Percentiles rank a stretch among this genome's conserved stretches.
These are phyloP conservation scores for Trametes sanguinea DNA, from an alignment of 768 basidiomycete genomes.

Conservation along the genomic window DNA sequence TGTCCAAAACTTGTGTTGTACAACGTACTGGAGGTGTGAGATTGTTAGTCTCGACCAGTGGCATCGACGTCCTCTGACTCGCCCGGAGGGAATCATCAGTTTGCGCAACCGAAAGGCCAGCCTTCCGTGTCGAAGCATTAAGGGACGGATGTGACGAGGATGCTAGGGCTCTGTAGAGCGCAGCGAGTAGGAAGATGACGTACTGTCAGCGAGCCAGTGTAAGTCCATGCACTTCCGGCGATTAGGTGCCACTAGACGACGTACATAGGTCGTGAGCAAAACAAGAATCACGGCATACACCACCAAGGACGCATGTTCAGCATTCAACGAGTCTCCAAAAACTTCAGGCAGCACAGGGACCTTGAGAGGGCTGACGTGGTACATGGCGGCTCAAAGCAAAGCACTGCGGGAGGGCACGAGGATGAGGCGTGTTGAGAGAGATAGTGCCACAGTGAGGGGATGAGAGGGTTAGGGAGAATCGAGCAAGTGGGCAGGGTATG, in stretches of 20 bases:
- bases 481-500: too few relatives aligned
- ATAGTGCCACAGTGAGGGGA: not conserved
- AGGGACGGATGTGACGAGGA: not conserved
- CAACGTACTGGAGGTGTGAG: too few relatives aligned
- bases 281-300: not conserved
- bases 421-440: not conserved
- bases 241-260: not conserved
- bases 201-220: not conserved
- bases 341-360: not conserved
- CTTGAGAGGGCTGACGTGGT: not conserved
- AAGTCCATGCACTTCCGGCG: too few relatives aligned
- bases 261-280: constrained; percentile 11
- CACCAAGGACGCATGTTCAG: not conserved
- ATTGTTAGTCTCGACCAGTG: too few relatives aligned
- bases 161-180: constrained; percentile 5
- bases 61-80: too few relatives aligned
- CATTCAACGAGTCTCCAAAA: not conserved
- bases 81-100: too few relatives aligned
- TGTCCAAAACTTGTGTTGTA: too few relatives aligned
- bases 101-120: too few relatives aligned
- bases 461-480: not conserved
- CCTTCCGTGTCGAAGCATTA: not conserved
- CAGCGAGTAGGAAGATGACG: not conserved
- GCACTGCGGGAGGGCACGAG: not conserved
- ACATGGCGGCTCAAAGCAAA: not conserved